Base-by-base conservation (phyloP, 805 yeast species). In the Pichia membranifaciens region DNA sequence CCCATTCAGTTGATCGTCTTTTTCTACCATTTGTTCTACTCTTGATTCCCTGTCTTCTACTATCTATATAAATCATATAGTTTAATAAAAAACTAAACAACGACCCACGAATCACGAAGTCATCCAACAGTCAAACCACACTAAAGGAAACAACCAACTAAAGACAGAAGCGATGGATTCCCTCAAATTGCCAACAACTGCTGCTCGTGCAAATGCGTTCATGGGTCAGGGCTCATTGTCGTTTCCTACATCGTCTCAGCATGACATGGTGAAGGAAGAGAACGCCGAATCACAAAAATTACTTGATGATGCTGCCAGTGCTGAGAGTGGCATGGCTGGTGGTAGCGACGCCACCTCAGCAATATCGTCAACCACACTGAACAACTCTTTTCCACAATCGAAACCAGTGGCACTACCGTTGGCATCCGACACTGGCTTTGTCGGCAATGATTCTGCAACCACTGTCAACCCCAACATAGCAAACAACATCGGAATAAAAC, bases 131-230 rank as follows among this genome's bases (percentile, higher is more conserved):
- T 25, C 29, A 25, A 25, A 25, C 29, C n/a, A n/a, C n/a, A n/a
- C n/a, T n/a, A n/a, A 25, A 25, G 29, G 29, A 25, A 25, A 7
- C 29, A 25, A 25, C n/a, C n/a, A n/a, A n/a, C n/a, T n/a, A n/a
- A n/a, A n/a, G n/a, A n/a, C n/a, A n/a, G n/a, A n/a, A 25, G 10
- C 29, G 29, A 54, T 84, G 89, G 88, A 84, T 60, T 79, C 89
- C 41, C 72, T 84, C 51, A 80, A 83, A 53, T 74, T 82, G 51
- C 91, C 91, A 51, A 81, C 84, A 18, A 84, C 86, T 17, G 87
- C 90, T 12, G 86, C 85, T 5, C 78, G 80, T 59, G 91, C 91
- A 10, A 79, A 78, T 59, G 82, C 81, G 38, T 84, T 84, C 62
- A 80, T 84, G 36, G 82, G 84, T 23, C 77, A 80, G 37, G 76